Percentiles rank a stretch among this genome's conserved stretches.
Evolutionary conservation across 2,329 filamentous ascomycete species (phyloP).

Genomic region (Aspergillus fumigatus): DNA sequence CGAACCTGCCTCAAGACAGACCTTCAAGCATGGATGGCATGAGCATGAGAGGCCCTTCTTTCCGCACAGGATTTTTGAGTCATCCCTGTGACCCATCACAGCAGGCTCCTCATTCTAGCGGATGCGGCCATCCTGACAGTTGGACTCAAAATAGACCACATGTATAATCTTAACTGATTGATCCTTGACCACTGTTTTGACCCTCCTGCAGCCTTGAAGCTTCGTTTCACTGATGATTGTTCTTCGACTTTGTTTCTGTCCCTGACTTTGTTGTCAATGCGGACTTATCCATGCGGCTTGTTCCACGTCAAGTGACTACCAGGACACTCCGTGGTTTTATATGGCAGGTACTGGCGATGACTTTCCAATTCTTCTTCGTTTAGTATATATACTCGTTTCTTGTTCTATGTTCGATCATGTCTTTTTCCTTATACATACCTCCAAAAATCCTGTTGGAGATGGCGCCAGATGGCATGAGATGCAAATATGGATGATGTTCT

Average conservation of each 20-base stretch:
- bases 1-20: slow-evolving; percentile 12
- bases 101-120: slow-evolving; percentile 13
- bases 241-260: slow-evolving; percentile 7
- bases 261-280: slow-evolving; percentile 2
- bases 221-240: slow-evolving; percentile 4
- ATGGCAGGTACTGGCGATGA: not conserved
- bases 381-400: slow-evolving; percentile 9
- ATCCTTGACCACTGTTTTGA: slow-evolving; percentile 9
- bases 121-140: slow-evolving; percentile 1
- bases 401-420: not conserved
- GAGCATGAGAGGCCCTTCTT: slow-evolving; percentile 19
- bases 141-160: slow-evolving; percentile 16
- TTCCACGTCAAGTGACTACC: not conserved
- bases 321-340: not conserved
- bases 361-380: slow-evolving; percentile 1
- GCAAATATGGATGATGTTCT: slow-evolving; percentile 1
- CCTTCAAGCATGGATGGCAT: slow-evolving; percentile 16
- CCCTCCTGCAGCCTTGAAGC: not conserved
- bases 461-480: no score
- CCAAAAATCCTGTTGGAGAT: slow-evolving; percentile 8
- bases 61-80: slow-evolving; percentile 29
- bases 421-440: slow-evolving; percentile 5
- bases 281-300: not conserved
- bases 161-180: slow-evolving; percentile 24
- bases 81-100: slow-evolving; percentile 20